Conservation (phyloP, 441 rosid species). For the Pelargonium australe region DNA sequence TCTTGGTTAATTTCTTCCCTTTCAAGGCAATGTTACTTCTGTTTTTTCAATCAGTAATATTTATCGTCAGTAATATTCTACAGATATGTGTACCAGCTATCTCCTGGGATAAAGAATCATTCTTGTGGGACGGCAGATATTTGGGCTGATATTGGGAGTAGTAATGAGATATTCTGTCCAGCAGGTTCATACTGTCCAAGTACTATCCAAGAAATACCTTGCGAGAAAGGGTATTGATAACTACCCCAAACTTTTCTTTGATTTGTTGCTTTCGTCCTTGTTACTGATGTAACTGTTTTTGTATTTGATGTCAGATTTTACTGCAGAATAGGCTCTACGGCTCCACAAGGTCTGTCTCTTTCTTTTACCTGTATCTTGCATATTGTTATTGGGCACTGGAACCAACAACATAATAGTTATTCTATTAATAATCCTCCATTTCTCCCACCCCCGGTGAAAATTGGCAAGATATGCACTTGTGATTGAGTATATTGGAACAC, state of each 20-base stretch:
- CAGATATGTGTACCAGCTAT: conserved; percentile 78
- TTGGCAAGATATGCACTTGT: too few relatives aligned
- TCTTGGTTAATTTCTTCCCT: conserved; percentile 1
- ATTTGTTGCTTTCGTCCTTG: conserved; percentile 19
- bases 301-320: conserved; percentile 54
- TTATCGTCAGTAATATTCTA: conserved; percentile 13
- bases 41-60: neutral
- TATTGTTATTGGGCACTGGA: neutral
- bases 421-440: too few relatives aligned
- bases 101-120: conserved; percentile 58
- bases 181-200: conserved; percentile 83
- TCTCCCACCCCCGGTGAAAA: too few relatives aligned
- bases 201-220: conserved; percentile 40
- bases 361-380: neutral
- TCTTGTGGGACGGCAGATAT: conserved; percentile 91
- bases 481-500: too few relatives aligned
- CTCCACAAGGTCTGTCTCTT: conserved; percentile 53
- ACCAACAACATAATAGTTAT: too few relatives aligned
- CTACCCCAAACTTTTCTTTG: neutral
- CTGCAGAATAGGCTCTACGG: conserved; percentile 81
- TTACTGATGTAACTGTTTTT: conserved; percentile 15
- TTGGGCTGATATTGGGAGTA: conserved; percentile 66
- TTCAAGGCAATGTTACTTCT: conserved; percentile 2
- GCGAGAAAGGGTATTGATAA: conserved; percentile 70
- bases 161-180: conserved; percentile 73